Conservation (phyloP, 2,329 filamentous ascomycete species). For the Epichloe sp. region DNA sequence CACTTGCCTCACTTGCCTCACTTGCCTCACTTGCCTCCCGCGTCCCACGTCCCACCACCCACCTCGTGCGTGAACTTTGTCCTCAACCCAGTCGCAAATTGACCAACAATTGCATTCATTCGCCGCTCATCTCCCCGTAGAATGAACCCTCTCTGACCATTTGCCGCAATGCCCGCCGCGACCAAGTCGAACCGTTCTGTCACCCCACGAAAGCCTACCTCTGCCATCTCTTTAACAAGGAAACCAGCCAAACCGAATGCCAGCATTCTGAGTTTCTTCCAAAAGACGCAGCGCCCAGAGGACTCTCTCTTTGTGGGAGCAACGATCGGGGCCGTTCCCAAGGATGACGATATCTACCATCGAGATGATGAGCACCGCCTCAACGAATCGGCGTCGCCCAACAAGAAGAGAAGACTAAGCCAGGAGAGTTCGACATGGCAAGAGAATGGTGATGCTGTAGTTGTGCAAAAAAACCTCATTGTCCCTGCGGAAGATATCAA, state of each 20-base stretch:
- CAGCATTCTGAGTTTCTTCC: slow-evolving; percentile 64
- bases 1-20: no score
- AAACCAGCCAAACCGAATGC: slow-evolving; percentile 36
- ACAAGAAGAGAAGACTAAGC: slow-evolving; percentile 18
- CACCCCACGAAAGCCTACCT: slow-evolving; percentile 19
- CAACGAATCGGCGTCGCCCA: slow-evolving; percentile 21
- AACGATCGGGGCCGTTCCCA: slow-evolving; percentile 7
- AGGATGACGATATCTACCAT: slow-evolving; percentile 17
- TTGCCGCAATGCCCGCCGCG: slow-evolving; percentile 20
- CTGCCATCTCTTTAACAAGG: slow-evolving; percentile 15
- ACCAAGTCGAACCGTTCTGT: slow-evolving; percentile 19
- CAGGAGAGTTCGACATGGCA: slow-evolving; percentile 7
- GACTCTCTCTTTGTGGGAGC: slow-evolving; percentile 42
- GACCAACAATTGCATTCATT: no score
- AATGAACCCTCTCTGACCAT: neutral
- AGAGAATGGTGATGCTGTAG: neutral
- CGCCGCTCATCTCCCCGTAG: neutral
- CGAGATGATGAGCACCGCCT: slow-evolving; percentile 16
- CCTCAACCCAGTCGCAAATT: no score
- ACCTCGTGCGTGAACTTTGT: no score
- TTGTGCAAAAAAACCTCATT: neutral
- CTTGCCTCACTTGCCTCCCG: no score
- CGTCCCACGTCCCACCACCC: no score
- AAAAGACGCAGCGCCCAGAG: slow-evolving; percentile 50
- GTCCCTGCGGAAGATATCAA: neutral